A percentile compares a stretch with the other conserved stretches of the same genome.
phyloP scores from a whole-genome alignment of 192 early-diverging fungal species.

The Coemansia sp. region DNA sequence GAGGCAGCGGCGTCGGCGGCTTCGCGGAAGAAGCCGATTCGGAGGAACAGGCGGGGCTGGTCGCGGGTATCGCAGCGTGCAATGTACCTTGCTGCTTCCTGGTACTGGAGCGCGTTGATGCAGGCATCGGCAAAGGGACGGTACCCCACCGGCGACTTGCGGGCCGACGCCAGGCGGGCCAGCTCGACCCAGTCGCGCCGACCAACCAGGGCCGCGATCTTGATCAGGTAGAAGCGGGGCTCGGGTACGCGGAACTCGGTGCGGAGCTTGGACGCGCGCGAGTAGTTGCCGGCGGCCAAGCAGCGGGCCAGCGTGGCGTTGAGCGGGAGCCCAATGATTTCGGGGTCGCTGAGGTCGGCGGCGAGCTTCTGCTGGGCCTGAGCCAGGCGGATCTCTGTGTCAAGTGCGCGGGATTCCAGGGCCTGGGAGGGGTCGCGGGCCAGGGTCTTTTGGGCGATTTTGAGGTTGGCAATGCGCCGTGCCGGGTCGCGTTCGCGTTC shows the following conservation, averaged over 20 bases:
- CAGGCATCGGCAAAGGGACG: constrained; percentile 79
- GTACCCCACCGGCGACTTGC: constrained; percentile 76
- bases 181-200: constrained; percentile 82
- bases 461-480: constrained; percentile 63
- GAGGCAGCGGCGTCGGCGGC: constrained; percentile 63
- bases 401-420: constrained; percentile 66
- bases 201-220: constrained; percentile 71
- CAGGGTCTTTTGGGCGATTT: constrained; percentile 65
- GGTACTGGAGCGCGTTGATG: constrained; percentile 64
- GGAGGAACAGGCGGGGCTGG: constrained; percentile 58
- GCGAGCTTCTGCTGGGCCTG: constrained; percentile 70
- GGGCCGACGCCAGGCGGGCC: constrained; percentile 68
- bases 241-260: constrained; percentile 86
- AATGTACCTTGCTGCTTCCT: constrained; percentile 74
- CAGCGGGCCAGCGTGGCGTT: constrained; percentile 83
- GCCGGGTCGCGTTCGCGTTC: constrained; percentile 37
- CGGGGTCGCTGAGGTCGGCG: constrained; percentile 43
- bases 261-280: constrained; percentile 69
- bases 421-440: constrained; percentile 60
- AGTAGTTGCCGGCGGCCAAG: constrained; percentile 62
- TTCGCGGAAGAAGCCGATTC: constrained; percentile 68
- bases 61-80: constrained; percentile 59
- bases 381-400: constrained; percentile 59
- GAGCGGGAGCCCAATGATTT: constrained; percentile 66
- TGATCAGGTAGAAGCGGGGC: constrained; percentile 85